phyloP scores from a whole-genome alignment of 495 filamentous ascomycete species.

The Aspergillus egyptiacus region DNA sequence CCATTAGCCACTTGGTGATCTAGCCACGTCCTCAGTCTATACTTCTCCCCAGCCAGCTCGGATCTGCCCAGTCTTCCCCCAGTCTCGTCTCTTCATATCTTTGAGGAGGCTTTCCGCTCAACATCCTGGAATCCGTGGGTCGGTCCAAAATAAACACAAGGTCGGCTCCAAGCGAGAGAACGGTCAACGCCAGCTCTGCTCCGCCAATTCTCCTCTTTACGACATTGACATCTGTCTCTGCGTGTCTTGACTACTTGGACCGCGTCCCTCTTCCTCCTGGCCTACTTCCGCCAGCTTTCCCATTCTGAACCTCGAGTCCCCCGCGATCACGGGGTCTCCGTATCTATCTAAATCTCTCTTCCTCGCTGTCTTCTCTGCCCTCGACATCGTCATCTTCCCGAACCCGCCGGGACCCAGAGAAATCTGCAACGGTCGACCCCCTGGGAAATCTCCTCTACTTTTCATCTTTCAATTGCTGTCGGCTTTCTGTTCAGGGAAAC shows the following conservation, averaged over 20 bases:
- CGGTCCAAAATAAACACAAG: slow-evolving; percentile 40
- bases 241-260: background rate
- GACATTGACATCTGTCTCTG: background rate
- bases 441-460: background rate
- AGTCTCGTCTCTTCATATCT: slow-evolving; percentile 19
- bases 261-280: slow-evolving; percentile 3
- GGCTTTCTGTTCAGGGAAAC: slow-evolving; percentile 1
- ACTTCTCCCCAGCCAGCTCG: too few species aligned
- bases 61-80: too few species aligned
- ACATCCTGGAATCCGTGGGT: slow-evolving; percentile 24
- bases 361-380: slow-evolving; percentile 6
- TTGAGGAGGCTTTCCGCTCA: slow-evolving; percentile 9
- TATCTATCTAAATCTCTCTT: slow-evolving; percentile 10
- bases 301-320: slow-evolving; percentile 20
- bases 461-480: slow-evolving; percentile 15
- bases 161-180: slow-evolving; percentile 22
- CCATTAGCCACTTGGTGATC: too few species aligned
- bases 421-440: slow-evolving; percentile 1
- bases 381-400: slow-evolving; percentile 8
- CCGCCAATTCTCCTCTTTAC: background rate
- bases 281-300: slow-evolving; percentile 2
- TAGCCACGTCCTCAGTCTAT: too few species aligned
- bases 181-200: background rate
- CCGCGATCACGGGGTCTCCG: slow-evolving; percentile 15
- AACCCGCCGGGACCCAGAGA: background rate